Conservation (phyloP, 1,139 yeast genomes). For the Saccharomycopsis hybrid region DNA sequence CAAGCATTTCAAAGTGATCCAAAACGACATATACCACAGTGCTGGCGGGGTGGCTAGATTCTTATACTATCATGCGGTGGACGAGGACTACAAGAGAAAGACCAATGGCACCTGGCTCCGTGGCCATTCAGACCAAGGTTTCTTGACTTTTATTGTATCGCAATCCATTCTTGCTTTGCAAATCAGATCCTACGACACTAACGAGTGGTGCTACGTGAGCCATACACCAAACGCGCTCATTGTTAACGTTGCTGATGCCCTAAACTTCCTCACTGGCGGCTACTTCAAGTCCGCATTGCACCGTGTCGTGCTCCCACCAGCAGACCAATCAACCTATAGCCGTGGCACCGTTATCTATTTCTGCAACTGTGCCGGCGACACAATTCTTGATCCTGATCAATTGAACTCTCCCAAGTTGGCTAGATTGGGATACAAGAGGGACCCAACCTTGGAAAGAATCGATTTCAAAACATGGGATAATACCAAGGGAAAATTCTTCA, state of each 20-base stretch:
- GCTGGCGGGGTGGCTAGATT: slow-evolving; percentile 41
- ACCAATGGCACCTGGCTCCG: slow-evolving; percentile 37
- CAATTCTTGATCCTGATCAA: slow-evolving; percentile 37
- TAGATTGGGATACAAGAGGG: slow-evolving; percentile 29
- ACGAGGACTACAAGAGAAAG: slow-evolving; percentile 23
- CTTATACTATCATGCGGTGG: slow-evolving; percentile 35
- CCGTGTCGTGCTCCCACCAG: slow-evolving; percentile 42
- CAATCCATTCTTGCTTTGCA: slow-evolving; percentile 38
- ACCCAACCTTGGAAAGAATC: slow-evolving; percentile 33
- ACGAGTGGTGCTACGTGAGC: slow-evolving; percentile 42
- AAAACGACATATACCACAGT: slow-evolving; percentile 27
- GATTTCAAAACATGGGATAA: slow-evolving; percentile 36
- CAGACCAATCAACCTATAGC: slow-evolving; percentile 34
- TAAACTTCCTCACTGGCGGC: slow-evolving; percentile 44
- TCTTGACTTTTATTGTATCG: slow-evolving; percentile 38
- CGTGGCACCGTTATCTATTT: slow-evolving; percentile 42
- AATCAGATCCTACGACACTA: slow-evolving; percentile 39
- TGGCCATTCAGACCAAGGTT: slow-evolving; percentile 41
- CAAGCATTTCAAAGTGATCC: slow-evolving; percentile 30
- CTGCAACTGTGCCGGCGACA: slow-evolving; percentile 32
- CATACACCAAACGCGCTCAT: slow-evolving; percentile 41
- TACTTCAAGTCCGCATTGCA: slow-evolving; percentile 44
- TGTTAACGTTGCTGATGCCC: slow-evolving; percentile 45
- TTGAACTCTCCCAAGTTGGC: slow-evolving; percentile 34
- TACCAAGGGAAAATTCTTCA: slow-evolving; percentile 37